phyloP scores from a whole-genome alignment of 192 early-diverging fungal genomes.

The Backusella morwellensis region DNA sequence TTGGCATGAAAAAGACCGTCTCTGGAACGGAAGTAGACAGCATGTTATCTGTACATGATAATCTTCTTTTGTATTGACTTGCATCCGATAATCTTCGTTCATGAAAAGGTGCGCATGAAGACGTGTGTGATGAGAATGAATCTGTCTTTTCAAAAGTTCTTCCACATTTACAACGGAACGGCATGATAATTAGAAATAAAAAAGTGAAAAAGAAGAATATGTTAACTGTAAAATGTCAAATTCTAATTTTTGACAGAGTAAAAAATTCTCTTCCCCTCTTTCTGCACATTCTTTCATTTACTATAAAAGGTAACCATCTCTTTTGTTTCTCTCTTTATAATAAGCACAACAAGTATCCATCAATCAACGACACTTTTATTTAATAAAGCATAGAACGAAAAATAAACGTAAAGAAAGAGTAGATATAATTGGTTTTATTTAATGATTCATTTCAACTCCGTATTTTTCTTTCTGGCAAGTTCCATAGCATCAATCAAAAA shows the following conservation, averaged over 20 bases:
- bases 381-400: not conserved
- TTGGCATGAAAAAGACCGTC: not conserved
- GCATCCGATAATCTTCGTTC: not conserved
- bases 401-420: not conserved
- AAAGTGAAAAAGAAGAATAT: not conserved
- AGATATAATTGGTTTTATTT: conserved; percentile 16
- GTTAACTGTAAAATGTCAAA: not conserved
- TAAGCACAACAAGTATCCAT: not conserved
- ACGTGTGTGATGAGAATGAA: conserved; percentile 6
- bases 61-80: not conserved
- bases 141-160: conserved; percentile 12
- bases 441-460: conserved; percentile 1
- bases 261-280: not conserved
- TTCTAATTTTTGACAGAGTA: not conserved
- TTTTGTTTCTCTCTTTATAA: not conserved
- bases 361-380: not conserved
- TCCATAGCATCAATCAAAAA: not conserved
- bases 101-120: not conserved
- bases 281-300: not conserved
- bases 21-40: not conserved
- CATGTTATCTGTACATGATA: not conserved
- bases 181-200: not conserved
- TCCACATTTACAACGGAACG: conserved; percentile 12
- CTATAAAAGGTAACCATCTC: not conserved
- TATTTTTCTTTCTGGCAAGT: conserved; percentile 8